Percentiles rank a stretch among this genome's conserved stretches.
These are phyloP conservation scores for Quercus rubra DNA, from an alignment of 306 rosid species.

Conservation along the genomic window DNA sequence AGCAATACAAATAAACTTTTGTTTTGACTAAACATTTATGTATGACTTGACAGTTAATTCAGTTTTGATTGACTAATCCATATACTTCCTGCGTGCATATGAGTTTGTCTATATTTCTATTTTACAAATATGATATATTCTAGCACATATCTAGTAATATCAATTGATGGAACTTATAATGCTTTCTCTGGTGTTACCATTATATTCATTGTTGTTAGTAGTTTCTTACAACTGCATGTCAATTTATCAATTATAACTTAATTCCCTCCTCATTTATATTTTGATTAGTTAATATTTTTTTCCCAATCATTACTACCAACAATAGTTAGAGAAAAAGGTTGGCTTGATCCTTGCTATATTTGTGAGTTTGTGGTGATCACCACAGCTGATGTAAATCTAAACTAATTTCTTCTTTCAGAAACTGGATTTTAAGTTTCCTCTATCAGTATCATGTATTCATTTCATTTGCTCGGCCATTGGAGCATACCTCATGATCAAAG, in stretches of 20 bases:
- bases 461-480: slow-evolving; percentile 93
- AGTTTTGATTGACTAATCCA: no score
- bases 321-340: neutral
- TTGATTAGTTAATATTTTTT: neutral
- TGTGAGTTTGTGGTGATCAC: neutral
- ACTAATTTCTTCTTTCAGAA: slow-evolving; percentile 48
- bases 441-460: slow-evolving; percentile 83
- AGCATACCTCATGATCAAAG: slow-evolving; percentile 70
- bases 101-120: neutral
- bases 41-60: neutral
- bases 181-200: neutral
- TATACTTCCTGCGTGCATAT: neutral
- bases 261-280: neutral
- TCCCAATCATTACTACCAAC: neutral
- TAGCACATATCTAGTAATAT: neutral
- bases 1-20: neutral
- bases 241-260: neutral
- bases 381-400: neutral
- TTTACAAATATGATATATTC: neutral
- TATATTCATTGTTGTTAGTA: neutral
- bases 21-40: neutral
- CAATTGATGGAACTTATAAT: neutral
- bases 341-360: slow-evolving; percentile 6
- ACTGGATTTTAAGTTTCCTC: slow-evolving; percentile 96
- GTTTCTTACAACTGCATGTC: neutral